phyloP scores from a whole-genome alignment of 2,329 filamentous ascomycete species.

The Fusarium subtropicale region DNA sequence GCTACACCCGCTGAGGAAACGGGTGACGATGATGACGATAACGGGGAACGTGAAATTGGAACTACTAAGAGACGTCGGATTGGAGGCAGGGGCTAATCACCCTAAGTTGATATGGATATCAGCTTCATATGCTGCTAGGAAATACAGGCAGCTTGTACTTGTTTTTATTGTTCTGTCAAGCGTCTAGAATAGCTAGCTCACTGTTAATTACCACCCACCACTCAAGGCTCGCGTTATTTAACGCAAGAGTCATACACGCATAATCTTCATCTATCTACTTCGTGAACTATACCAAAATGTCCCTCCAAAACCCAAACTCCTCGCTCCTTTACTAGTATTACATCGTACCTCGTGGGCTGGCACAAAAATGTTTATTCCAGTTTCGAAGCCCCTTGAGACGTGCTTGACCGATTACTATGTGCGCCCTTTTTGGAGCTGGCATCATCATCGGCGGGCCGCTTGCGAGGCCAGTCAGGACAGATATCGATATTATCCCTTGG shows the following conservation, averaged over 20 bases:
- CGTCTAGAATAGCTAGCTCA: conserved; percentile 43
- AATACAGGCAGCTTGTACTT: conserved; percentile 37
- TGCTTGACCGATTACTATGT: conserved; percentile 51
- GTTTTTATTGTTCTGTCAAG: conserved; percentile 40
- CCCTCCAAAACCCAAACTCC: conserved; percentile 20
- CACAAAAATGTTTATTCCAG: conserved; percentile 31
- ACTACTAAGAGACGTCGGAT: conserved; percentile 54
- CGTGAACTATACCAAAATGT: not conserved
- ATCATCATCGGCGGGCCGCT: conserved; percentile 58
- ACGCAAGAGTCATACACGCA: conserved; percentile 7
- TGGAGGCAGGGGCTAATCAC: conserved; percentile 50
- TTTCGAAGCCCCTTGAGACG: conserved; percentile 48
- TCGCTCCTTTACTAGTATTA: conserved; percentile 4
- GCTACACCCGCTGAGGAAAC: conserved; percentile 59
- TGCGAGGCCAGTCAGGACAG: conserved; percentile 91
- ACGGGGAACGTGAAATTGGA: conserved; percentile 56
- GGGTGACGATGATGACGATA: conserved; percentile 63
- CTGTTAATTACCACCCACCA: conserved; percentile 40
- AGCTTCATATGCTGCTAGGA: conserved; percentile 22
- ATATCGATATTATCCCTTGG: conserved; percentile 89
- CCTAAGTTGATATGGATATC: conserved; percentile 24
- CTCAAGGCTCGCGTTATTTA: conserved; percentile 20
- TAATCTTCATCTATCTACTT: not conserved
- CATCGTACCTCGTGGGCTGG: not conserved
- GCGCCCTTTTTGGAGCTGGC: conserved; percentile 45